phyloP scores from a whole-genome alignment of 768 basidiomycete genomes.

The Pleurotus eryngii region DNA sequence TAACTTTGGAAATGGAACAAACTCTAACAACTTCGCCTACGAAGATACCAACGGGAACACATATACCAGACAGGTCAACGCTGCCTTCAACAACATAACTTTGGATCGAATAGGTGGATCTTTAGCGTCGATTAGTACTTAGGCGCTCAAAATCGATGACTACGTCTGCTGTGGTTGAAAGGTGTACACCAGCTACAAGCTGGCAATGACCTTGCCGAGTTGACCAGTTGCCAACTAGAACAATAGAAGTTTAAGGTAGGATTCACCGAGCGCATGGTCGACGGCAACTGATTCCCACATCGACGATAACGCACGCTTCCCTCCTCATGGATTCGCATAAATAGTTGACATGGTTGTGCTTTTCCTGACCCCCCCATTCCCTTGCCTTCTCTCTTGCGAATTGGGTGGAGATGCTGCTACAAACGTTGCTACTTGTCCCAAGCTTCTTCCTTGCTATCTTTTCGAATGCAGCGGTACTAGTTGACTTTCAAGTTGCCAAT shows the following conservation, averaged over 20 bases:
- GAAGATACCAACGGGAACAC: conserved; percentile 58
- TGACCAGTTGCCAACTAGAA: neutral
- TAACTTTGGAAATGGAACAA: conserved; percentile 66
- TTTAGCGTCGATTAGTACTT: conserved; percentile 22
- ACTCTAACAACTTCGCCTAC: conserved; percentile 65
- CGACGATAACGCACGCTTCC: neutral
- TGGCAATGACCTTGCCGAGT: too few species aligned
- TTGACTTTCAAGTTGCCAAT: conserved; percentile 69
- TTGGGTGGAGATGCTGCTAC: neutral
- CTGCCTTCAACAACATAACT: conserved; percentile 59
- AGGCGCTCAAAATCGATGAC: neutral
- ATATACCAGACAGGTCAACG: conserved; percentile 56
- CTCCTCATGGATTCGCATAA: conserved; percentile 5
- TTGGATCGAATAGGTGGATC: conserved; percentile 55
- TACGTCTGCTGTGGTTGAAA: too few species aligned
- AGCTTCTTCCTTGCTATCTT: neutral
- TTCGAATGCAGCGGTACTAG: conserved; percentile 43
- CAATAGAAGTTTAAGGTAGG: neutral
- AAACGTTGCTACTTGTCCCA: neutral
- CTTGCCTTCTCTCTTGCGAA: neutral
- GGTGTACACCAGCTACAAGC: neutral
- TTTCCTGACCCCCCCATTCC: neutral
- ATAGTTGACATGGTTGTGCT: neutral
- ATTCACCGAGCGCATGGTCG: neutral
- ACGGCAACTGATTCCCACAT: conserved; percentile 1